Conservation (phyloP, 2,329 filamentous ascomycete species). For the Alternaria solani region DNA sequence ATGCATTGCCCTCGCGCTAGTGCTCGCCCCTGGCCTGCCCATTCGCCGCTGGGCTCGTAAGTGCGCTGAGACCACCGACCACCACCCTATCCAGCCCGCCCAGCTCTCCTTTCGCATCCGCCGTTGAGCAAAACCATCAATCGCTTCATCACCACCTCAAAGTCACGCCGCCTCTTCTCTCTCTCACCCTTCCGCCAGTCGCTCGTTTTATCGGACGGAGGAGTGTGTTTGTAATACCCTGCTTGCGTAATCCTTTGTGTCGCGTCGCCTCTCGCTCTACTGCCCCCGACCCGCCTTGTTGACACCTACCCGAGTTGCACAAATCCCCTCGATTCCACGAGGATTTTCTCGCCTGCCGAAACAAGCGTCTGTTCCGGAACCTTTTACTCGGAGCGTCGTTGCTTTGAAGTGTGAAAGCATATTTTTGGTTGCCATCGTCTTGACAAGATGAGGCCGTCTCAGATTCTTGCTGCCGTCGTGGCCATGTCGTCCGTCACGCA, state of each 20-base stretch:
- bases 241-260: slow-evolving; percentile 28
- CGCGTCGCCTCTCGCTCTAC: slow-evolving; percentile 28
- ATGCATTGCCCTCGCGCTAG: slow-evolving; percentile 10
- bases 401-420: not conserved
- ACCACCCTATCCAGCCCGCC: not conserved
- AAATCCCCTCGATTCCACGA: slow-evolving; percentile 24
- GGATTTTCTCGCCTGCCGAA: slow-evolving; percentile 20
- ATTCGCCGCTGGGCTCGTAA: slow-evolving; percentile 7
- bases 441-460: slow-evolving; percentile 48
- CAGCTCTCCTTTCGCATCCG: slow-evolving; percentile 17
- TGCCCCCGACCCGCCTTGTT: slow-evolving; percentile 28
- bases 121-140: slow-evolving; percentile 8
- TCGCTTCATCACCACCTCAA: slow-evolving; percentile 28
- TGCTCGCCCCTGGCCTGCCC: slow-evolving; percentile 7
- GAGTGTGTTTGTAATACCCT: slow-evolving; percentile 21
- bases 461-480: slow-evolving; percentile 49
- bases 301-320: slow-evolving; percentile 22
- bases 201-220: slow-evolving; percentile 45
- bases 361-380: slow-evolving; percentile 17
- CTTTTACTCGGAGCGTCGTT: not conserved
- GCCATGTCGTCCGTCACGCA: slow-evolving; percentile 49
- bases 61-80: slow-evolving; percentile 12
- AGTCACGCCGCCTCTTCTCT: not conserved
- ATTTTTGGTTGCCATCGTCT: not conserved
- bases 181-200: slow-evolving; percentile 43